Percentiles rank a stretch among this genome's conserved stretches.
Conservation (phyloP, 441 rosid species). For the Corymbia citriodora region DNA sequence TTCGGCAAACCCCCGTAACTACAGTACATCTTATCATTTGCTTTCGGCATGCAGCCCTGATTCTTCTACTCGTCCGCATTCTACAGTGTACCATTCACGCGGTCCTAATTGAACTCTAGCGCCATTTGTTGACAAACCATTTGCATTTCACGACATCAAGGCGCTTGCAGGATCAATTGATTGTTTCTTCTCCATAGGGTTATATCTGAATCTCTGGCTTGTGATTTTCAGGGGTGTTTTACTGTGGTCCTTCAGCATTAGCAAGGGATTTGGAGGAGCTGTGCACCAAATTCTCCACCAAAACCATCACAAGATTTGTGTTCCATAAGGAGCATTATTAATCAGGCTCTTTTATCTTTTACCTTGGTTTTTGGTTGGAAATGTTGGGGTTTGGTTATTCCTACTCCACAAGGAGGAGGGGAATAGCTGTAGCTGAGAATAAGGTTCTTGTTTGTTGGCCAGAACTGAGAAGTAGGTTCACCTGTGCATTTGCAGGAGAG, state of each 20-base stretch:
- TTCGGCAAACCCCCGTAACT: neutral
- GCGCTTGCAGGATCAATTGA: neutral
- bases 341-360: neutral
- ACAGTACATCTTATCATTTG: neutral
- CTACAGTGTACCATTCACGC: neutral
- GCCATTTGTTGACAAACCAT: neutral
- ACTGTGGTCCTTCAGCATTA: slow-evolving; percentile 37
- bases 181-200: neutral
- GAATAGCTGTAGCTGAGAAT: neutral
- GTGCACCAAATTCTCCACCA: slow-evolving; percentile 48
- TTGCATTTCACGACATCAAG: neutral
- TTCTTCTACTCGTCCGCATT: neutral
- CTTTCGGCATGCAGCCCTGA: neutral
- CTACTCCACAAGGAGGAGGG: neutral
- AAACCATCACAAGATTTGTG: slow-evolving; percentile 38
- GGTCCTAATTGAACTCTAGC: neutral
- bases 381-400: neutral
- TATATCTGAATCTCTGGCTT: neutral
- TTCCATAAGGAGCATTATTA: slow-evolving; percentile 50
- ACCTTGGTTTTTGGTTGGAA: neutral
- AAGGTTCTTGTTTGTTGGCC: neutral
- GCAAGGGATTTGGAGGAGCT: slow-evolving; percentile 40
- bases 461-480: neutral
- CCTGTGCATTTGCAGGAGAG: neutral
- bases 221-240: slow-evolving; percentile 38